phyloP scores from a whole-genome alignment of 495 filamentous ascomycete species.

The Neurospora discreta region DNA sequence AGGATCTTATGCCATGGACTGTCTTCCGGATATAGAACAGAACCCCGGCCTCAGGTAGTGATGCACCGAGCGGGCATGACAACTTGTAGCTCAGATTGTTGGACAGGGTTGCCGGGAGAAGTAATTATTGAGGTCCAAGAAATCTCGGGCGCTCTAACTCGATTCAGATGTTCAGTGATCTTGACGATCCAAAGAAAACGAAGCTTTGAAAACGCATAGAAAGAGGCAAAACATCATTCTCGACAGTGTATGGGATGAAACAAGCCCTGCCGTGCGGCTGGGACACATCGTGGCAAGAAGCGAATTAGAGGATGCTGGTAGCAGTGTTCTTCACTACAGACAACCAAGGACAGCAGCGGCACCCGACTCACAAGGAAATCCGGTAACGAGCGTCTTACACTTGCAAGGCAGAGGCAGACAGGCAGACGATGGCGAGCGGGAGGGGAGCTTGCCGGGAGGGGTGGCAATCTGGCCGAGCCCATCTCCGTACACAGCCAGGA shows the following conservation, averaged over 20 bases:
- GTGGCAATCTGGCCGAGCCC: background rate
- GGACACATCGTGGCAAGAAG: slow-evolving; percentile 35
- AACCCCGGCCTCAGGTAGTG: slow-evolving; percentile 35
- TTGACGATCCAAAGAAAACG: slow-evolving; percentile 22
- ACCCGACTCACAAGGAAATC: slow-evolving; percentile 9
- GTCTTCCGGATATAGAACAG: slow-evolving; percentile 39
- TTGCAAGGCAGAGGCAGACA: slow-evolving; percentile 2
- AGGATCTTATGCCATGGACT: slow-evolving; percentile 46
- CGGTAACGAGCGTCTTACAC: slow-evolving; percentile 5
- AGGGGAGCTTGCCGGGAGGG: background rate
- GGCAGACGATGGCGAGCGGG: background rate
- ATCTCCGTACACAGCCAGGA: background rate
- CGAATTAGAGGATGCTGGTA: slow-evolving; percentile 21
- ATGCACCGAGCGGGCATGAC: slow-evolving; percentile 38
- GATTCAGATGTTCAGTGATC: slow-evolving; percentile 25
- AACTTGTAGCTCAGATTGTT: slow-evolving; percentile 26
- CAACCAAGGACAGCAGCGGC: slow-evolving; percentile 9
- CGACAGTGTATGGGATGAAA: slow-evolving; percentile 34
- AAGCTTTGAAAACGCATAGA: slow-evolving; percentile 34
- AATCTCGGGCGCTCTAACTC: slow-evolving; percentile 28
- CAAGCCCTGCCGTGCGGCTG: slow-evolving; percentile 36
- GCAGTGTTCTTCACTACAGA: background rate
- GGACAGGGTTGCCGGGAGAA: slow-evolving; percentile 22
- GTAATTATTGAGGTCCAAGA: slow-evolving; percentile 17
- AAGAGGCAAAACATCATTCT: slow-evolving; percentile 33